Evolutionary conservation across 306 rosid genomes (phyloP), one percentile per base, ranked within the genome.

Genomic region (Spatholobus suberectus): DNA sequence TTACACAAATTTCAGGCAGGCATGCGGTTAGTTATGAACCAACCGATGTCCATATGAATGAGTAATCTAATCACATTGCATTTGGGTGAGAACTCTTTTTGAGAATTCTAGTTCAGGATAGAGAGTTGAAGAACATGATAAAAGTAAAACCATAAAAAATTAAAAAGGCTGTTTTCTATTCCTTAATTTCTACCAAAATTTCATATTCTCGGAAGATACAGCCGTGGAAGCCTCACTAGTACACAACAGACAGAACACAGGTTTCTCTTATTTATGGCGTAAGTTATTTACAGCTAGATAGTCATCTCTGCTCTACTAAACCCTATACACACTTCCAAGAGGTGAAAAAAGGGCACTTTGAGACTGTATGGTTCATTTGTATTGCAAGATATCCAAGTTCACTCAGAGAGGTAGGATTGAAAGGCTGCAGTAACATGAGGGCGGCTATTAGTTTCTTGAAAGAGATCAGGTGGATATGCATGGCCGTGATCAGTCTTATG

Each of bases 361-460:
- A 66, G 59, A 34, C 40, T 15, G 6, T 15, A n/a, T 55, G 34
- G 38, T 18, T 73, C 52, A 55, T 23, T 58, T 51, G 21, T 46
- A 38, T 47, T 11, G 38, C 63, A 21, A 76, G 72, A 77, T 52
- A 44, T 10, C n/a, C 3, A 63, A 76, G 62, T 46, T 75, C 72
- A 80, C 67, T 80, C 20, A 38, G 82, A 18, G 34, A 67, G 10
- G 46, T 68, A 13, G 55, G 78, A 72, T 44, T 83, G 82, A 49
- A 88, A 89, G 78, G 90, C 86, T 76, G 93, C 86, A 52, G 89
- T 76, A 68, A 85, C 63, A 67, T 85, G 83, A 76, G 85, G 67
- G 17, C 20, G 82, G 8, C 41, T 78, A 37, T 77, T 73, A 63
- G 87, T 23, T 84, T 84, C 92, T 17, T 62, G 87, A 46, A 76